Base-by-base conservation (phyloP, 345 rosid genomes). In the Syzygium grande region DNA sequence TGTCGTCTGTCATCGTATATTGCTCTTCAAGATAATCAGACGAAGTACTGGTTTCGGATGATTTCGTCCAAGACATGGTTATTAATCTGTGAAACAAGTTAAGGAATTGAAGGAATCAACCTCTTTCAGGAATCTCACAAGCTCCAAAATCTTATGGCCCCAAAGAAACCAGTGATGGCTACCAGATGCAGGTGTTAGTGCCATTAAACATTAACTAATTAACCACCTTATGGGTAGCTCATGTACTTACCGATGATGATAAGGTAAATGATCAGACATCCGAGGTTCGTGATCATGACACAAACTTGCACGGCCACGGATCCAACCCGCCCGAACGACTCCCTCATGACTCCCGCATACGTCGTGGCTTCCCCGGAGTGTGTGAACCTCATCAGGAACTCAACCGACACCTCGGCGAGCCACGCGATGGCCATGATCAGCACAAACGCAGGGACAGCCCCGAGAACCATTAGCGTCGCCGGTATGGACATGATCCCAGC, bases 401-500 rank as follows among this genome's bases (percentile, higher is more conserved):
- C 96, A n/a, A 95, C 97, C 1, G 99, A 97, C 49, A 94, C 85
- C 52, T 95, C 93, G 0, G 94, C 93, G 25, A 97, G 94, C 94
- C 96, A 95, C 11, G 94, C 99, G 15, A 97, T 89, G 43, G 90
- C 84, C 65, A 89, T 63, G 53, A 96, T 95, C 79, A 95, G 85
- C 84, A 89, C 84, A 6, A 97, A 90, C 38, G 98, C 98, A n/a
- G 99, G 99, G 34, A 95, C 86, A 0, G 95, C 93, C 9, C 99
- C 99, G 0, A 97, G 92, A 17, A 97, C 99, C 91, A 92, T 96
- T 5, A 95, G 78, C 7, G 99, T 95, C 19, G 97, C 99, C 2
- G 99, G 98, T 61, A 96, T 93, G 10, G 99, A 94, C 99, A 97
- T 97, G 52, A 96, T 97, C 10, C 99, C 99, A 7, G 99, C 98